phyloP scores from a whole-genome alignment of 305 asterid species.

The Solanum hybrid region DNA sequence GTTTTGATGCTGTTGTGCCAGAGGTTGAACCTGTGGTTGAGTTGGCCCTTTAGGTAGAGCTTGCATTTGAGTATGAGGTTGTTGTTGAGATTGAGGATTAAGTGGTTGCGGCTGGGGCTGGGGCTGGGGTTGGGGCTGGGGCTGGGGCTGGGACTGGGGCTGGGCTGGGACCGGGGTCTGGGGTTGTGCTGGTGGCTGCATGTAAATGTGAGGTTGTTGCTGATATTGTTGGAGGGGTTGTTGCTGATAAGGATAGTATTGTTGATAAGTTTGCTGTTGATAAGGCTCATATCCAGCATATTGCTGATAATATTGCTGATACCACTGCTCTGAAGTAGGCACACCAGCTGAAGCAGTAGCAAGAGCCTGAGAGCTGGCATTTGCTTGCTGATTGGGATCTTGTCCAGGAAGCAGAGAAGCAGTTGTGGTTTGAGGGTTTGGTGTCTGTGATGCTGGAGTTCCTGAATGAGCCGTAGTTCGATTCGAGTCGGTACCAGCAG shows the following conservation, averaged over 20 bases:
- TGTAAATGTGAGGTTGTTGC: slow-evolving; percentile 42
- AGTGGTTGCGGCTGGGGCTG: slow-evolving; percentile 19
- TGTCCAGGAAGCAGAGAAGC: slow-evolving; percentile 42
- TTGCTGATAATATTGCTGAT: slow-evolving; percentile 88
- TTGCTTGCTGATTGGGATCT: slow-evolving; percentile 33
- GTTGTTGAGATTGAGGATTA: slow-evolving; percentile 21
- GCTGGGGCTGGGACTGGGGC: slow-evolving; percentile 25
- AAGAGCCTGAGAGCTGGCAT: slow-evolving; percentile 39
- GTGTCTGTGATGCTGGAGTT: slow-evolving; percentile 40
- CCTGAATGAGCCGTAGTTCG: slow-evolving; percentile 37
- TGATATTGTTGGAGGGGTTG: slow-evolving; percentile 51
- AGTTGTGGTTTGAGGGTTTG: slow-evolving; percentile 36
- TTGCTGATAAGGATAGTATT: slow-evolving; percentile 56
- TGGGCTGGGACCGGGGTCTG: slow-evolving; percentile 18
- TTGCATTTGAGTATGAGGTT: slow-evolving; percentile 26
- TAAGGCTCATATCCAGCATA: slow-evolving; percentile 64
- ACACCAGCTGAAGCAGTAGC: slow-evolving; percentile 29
- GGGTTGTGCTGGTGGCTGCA: slow-evolving; percentile 35
- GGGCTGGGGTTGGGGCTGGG: slow-evolving; percentile 11
- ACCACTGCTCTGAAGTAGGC: slow-evolving; percentile 70
- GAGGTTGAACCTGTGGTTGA: slow-evolving; percentile 28
- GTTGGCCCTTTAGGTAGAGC: slow-evolving; percentile 36
- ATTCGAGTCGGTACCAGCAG: slow-evolving; percentile 31
- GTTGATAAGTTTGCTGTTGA: slow-evolving; percentile 52
- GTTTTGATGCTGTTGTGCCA: slow-evolving; percentile 34